Conservation (phyloP, 192 early-diverging fungal species). For the Coemansia erecta region DNA sequence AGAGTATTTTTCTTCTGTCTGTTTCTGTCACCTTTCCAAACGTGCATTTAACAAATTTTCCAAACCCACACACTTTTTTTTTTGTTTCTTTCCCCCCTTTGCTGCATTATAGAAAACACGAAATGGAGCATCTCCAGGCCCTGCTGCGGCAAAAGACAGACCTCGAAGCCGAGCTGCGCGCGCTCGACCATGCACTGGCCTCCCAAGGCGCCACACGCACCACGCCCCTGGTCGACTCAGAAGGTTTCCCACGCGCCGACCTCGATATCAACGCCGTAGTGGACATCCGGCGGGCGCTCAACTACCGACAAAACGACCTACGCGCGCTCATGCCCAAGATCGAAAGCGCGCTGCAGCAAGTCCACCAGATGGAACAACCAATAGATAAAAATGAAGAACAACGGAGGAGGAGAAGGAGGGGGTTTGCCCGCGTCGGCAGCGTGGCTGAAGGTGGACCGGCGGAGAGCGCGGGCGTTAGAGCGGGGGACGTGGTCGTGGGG, state of each 20-base stretch:
- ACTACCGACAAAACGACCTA: conserved; percentile 59
- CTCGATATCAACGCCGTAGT: conserved; percentile 64
- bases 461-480: conserved; percentile 31
- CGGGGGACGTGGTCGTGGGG: conserved; percentile 30
- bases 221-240: conserved; percentile 55
- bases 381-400: too few species aligned
- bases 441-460: conserved; percentile 41
- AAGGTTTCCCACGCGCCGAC: conserved; percentile 69
- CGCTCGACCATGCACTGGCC: conserved; percentile 21
- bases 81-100: too few species aligned
- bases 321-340: conserved; percentile 57
- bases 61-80: conserved; percentile 1
- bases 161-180: conserved; percentile 36
- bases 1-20: too few species aligned
- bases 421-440: conserved; percentile 44
- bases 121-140: conserved; percentile 32
- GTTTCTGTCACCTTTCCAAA: too few species aligned
- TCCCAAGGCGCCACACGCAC: conserved; percentile 54
- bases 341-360: conserved; percentile 48
- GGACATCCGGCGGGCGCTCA: conserved; percentile 52
- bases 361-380: conserved; percentile 32
- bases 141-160: conserved; percentile 30
- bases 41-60: too few species aligned
- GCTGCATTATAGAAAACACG: neutral
- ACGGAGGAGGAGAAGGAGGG: neutral